A percentile compares a stretch with the other conserved stretches of the same genome.
These are phyloP conservation scores for Bryopsis sp. DNA, from an alignment of 139 green algal genomes.

Conservation along the genomic window DNA sequence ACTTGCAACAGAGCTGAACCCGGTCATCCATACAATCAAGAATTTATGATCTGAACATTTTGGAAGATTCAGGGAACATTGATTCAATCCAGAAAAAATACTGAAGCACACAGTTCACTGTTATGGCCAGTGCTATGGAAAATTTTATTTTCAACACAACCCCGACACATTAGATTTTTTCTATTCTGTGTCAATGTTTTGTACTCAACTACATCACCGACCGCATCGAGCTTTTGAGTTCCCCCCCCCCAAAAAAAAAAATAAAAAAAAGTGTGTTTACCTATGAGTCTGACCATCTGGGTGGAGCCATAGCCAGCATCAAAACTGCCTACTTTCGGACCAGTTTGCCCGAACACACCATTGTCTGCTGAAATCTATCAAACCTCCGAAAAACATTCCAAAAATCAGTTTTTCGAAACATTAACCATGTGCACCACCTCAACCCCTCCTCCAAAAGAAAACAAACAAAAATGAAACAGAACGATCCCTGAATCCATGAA, in stretches of 20 bases:
- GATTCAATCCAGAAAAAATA: background rate
- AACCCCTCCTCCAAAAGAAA: too few relatives aligned
- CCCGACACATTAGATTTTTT: background rate
- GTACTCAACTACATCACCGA: too few relatives aligned
- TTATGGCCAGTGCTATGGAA: background rate
- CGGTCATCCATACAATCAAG: background rate
- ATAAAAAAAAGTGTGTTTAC: slow-evolving; percentile 19
- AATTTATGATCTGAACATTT: background rate
- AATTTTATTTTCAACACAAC: background rate
- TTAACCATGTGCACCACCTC: background rate
- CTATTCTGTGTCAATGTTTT: too few relatives aligned
- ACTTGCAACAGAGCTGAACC: background rate
- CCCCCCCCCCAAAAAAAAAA: background rate
- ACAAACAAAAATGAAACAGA: background rate
- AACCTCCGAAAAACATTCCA: slow-evolving; percentile 6
- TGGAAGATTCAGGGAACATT: background rate
- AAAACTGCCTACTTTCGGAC: slow-evolving; percentile 93
- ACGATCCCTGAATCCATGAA: slow-evolving; percentile 1
- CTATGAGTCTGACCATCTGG: slow-evolving; percentile 84
- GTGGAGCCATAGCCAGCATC: slow-evolving; percentile 93
- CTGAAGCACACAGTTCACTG: background rate
- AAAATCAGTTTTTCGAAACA: background rate
- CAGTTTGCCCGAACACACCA: slow-evolving; percentile 95
- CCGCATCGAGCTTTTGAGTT: background rate
- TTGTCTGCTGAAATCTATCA: slow-evolving; percentile 96